Evolutionary conservation across 495 filamentous ascomycete species (phyloP).

Genomic region (Penicillium steckii): DNA sequence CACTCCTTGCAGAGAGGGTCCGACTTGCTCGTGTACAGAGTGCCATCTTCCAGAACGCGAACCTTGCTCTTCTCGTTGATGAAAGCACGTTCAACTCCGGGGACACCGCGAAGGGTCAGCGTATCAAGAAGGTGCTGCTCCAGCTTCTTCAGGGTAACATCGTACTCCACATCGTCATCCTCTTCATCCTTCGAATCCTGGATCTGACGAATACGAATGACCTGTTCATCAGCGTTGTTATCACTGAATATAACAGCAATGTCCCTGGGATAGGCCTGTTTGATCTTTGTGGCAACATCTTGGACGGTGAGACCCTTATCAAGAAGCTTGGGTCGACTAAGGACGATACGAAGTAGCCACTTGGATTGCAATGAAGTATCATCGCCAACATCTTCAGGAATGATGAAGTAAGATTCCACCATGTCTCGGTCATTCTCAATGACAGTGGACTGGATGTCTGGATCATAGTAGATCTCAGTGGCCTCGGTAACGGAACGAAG

Average conservation of each 20-base stretch:
- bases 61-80: conserved; percentile 76
- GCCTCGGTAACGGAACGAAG: conserved; percentile 85
- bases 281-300: conserved; percentile 87
- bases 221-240: conserved; percentile 93
- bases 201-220: conserved; percentile 89
- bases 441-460: conserved; percentile 78
- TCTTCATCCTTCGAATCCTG: conserved; percentile 67
- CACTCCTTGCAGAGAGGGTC: conserved; percentile 80
- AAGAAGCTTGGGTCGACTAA: conserved; percentile 88
- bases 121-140: conserved; percentile 89
- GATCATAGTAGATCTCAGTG: conserved; percentile 97
- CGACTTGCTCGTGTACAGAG: conserved; percentile 65
- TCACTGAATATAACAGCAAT: conserved; percentile 95
- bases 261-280: conserved; percentile 81
- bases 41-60: conserved; percentile 60
- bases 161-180: conserved; percentile 79
- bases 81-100: conserved; percentile 86
- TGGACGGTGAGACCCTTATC: conserved; percentile 92
- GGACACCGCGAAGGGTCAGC: conserved; percentile 84
- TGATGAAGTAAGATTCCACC: conserved; percentile 95
- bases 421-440: conserved; percentile 89
- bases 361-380: conserved; percentile 77
- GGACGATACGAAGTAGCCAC: conserved; percentile 92
- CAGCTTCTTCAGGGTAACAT: conserved; percentile 84
- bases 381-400: conserved; percentile 77